Evolutionary conservation across 164 flowering plant species (phyloP).

Genomic region (Chloranthus sessilifolius): DNA sequence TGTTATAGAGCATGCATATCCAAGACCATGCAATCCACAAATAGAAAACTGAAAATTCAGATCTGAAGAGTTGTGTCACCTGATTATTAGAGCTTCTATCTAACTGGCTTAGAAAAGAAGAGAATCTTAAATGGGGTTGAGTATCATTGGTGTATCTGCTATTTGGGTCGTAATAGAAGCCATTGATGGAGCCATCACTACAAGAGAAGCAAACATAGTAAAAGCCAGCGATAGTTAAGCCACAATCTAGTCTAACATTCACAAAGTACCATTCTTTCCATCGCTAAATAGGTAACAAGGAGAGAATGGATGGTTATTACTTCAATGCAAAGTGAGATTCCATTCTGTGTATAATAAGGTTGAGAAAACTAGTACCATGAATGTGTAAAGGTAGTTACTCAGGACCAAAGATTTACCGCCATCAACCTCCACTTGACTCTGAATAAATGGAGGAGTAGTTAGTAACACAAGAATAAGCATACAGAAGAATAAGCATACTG

Average conservation of each 20-base stretch:
- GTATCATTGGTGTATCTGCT: too few species aligned
- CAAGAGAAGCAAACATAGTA: constrained; percentile 98
- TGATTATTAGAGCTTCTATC: too few species aligned
- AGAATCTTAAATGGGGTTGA: too few species aligned
- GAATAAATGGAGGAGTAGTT: too few species aligned
- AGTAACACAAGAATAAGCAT: too few species aligned
- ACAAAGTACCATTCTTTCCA: constrained; percentile 99
- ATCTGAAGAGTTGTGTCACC: too few species aligned
- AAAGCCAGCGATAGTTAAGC: constrained; percentile 94
- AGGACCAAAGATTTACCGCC: constrained; percentile 88
- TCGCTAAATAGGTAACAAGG: constrained; percentile 43
- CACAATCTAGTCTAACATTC: constrained; percentile 91
- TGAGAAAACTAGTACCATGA: constrained; percentile 54
- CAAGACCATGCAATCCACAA: too few species aligned
- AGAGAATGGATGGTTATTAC: not conserved
- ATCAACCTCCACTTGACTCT: constrained; percentile 79
- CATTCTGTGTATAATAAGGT: not conserved
- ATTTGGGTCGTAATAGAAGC: constrained; percentile 95
- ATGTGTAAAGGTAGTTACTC: constrained; percentile 72
- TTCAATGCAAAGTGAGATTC: not conserved
- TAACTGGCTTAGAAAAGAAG: too few species aligned
- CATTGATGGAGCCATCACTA: constrained; percentile 85
- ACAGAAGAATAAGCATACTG: too few species aligned
- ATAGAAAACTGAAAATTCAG: too few species aligned
- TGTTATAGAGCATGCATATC: too few species aligned